A percentile compares a stretch with the other conserved stretches of the same genome.
These are phyloP conservation scores for Misopates orontium DNA, from an alignment of 257 asterid genomes.

Conservation along the genomic window DNA sequence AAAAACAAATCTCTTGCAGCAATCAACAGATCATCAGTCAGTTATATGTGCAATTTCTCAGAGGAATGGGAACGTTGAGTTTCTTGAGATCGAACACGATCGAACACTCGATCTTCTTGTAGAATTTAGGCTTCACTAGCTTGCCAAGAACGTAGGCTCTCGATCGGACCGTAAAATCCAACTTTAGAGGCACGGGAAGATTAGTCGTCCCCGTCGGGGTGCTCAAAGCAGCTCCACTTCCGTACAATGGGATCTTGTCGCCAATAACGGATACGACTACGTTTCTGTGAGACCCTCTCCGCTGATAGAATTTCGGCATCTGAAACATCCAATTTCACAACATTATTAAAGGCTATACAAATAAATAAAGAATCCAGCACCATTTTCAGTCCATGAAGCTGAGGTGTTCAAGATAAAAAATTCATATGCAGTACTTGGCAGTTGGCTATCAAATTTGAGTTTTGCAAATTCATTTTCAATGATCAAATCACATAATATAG, in stretches of 20 bases:
- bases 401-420: background rate
- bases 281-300: slow-evolving; percentile 58
- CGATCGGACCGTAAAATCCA: slow-evolving; percentile 64
- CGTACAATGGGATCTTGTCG: slow-evolving; percentile 76
- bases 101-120: slow-evolving; percentile 58
- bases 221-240: slow-evolving; percentile 75
- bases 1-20: background rate
- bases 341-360: background rate
- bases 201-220: slow-evolving; percentile 58
- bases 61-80: slow-evolving; percentile 47
- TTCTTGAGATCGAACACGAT: slow-evolving; percentile 54
- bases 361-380: background rate
- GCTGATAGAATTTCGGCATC: slow-evolving; percentile 73
- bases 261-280: slow-evolving; percentile 57
- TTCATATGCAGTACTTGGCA: background rate
- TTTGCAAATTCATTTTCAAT: background rate
- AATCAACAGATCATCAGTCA: slow-evolving; percentile 33
- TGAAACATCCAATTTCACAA: slow-evolving; percentile 32
- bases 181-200: slow-evolving; percentile 52
- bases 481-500: background rate
- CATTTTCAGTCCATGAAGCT: background rate
- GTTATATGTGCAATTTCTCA: slow-evolving; percentile 67
- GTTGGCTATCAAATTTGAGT: background rate
- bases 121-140: slow-evolving; percentile 79
- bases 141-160: slow-evolving; percentile 80